These are phyloP conservation scores for Camellia sinensis DNA, from an alignment of 148 eudicot species.

Conservation along the genomic window DNA sequence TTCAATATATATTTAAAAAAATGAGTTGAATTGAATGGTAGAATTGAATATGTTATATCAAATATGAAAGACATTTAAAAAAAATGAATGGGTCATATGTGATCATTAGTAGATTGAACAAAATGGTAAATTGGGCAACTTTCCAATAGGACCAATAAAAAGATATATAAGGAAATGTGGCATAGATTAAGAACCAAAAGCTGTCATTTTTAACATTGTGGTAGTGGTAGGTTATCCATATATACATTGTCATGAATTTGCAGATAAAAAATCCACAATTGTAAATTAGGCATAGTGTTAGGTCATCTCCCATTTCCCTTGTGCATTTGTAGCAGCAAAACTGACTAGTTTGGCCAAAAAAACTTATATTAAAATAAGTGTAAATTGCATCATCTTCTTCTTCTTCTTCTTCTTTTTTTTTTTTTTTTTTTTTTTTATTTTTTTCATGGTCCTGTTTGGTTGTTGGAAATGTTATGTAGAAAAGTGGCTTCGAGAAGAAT, in stretches of 20 bases:
- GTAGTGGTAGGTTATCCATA: constrained; percentile 9
- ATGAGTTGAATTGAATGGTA: too few relatives aligned
- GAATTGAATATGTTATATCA: too few relatives aligned
- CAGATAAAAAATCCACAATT: neutral
- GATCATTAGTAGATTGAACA: neutral
- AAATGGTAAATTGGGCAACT: neutral
- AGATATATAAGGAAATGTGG: neutral
- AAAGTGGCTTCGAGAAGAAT: too few relatives aligned
- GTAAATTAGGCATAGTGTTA: neutral
- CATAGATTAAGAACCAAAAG: neutral
- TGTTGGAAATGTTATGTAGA: too few relatives aligned
- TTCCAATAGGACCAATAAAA: neutral
- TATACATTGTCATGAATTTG: neutral
- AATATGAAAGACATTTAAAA: neutral
- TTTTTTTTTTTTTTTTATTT: too few relatives aligned
- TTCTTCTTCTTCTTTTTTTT: neutral
- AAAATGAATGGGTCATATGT: neutral
- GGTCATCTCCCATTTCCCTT: constrained; percentile 1
- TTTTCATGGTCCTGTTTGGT: too few relatives aligned
- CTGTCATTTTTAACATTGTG: too few relatives aligned
- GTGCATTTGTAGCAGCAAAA: neutral
- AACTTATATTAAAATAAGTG: too few relatives aligned
- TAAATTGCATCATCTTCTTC: too few relatives aligned
- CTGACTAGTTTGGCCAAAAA: neutral
- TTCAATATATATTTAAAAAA: too few relatives aligned